A percentile compares a stretch with the other conserved stretches of the same genome.
phyloP scores from a whole-genome alignment of 495 filamentous ascomycete genomes.

The Aspergillus asperescens region DNA sequence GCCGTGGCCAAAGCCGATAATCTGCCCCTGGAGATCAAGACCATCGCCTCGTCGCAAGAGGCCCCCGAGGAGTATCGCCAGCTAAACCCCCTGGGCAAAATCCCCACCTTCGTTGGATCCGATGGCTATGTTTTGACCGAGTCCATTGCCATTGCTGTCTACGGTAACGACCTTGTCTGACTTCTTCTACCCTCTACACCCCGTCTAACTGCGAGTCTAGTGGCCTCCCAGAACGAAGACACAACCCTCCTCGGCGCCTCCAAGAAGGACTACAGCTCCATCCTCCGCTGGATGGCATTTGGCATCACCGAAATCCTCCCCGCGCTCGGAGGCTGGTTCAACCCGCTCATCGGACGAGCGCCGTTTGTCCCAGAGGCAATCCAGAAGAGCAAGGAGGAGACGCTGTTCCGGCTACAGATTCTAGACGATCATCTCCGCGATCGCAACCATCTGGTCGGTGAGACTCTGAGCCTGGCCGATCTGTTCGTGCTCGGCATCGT shows the following conservation, averaged over 20 bases:
- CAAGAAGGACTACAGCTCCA: background rate
- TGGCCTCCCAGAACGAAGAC: background rate
- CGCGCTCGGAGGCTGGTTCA: background rate
- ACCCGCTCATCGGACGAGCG: slow-evolving; percentile 2
- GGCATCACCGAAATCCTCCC: slow-evolving; percentile 1
- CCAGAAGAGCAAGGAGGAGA: background rate
- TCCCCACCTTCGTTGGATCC: background rate
- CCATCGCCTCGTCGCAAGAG: background rate
- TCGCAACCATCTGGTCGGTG: background rate
- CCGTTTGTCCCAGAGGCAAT: background rate
- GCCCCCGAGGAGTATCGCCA: background rate
- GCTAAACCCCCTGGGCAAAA: background rate
- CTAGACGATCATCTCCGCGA: background rate
- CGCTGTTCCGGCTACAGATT: background rate
- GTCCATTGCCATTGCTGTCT: background rate
- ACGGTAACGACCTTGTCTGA: background rate
- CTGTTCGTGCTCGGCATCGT: background rate
- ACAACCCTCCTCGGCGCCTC: background rate
- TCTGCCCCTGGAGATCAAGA: background rate
- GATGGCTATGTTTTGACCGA: background rate
- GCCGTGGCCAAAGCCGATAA: background rate
- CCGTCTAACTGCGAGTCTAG: background rate
- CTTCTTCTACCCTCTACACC: background rate
- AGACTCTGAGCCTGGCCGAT: background rate
- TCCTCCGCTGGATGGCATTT: slow-evolving; percentile 1